phyloP scores from a whole-genome alignment of 371 early-diverging fungal species.

The Scutellospora calospora region DNA sequence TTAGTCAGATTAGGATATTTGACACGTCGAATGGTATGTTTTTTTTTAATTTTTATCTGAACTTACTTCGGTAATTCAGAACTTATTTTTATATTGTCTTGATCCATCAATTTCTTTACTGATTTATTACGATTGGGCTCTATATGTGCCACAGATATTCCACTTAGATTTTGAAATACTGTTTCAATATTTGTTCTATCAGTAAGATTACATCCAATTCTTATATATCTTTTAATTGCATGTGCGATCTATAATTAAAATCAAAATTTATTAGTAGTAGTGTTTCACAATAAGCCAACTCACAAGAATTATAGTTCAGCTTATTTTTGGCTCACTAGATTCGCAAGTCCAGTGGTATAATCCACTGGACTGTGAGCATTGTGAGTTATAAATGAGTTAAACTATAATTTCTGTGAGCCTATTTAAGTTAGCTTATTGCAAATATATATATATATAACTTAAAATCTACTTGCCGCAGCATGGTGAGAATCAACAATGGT shows the following conservation, averaged over 20 bases:
- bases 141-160: background rate
- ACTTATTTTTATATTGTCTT: background rate
- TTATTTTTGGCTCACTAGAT: too few species aligned
- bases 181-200: background rate
- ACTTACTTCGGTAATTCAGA: background rate
- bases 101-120: background rate
- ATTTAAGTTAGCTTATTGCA: too few species aligned
- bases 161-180: background rate
- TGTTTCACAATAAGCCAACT: too few species aligned
- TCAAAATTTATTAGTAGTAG: too few species aligned
- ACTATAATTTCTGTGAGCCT: too few species aligned
- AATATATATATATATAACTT: too few species aligned
- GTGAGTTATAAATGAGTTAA: too few species aligned
- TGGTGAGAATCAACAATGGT: conserved; percentile 8
- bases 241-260: background rate
- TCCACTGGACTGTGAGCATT: too few species aligned
- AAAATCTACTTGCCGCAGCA: background rate
- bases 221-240: background rate
- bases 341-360: too few species aligned
- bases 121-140: background rate
- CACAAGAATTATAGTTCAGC: too few species aligned
- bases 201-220: background rate
- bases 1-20: too few species aligned
- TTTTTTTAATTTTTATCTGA: background rate
- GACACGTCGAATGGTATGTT: too few species aligned